These are phyloP conservation scores for Candida tibetensis DNA, from an alignment of 805 yeast species.

Conservation along the genomic window DNA sequence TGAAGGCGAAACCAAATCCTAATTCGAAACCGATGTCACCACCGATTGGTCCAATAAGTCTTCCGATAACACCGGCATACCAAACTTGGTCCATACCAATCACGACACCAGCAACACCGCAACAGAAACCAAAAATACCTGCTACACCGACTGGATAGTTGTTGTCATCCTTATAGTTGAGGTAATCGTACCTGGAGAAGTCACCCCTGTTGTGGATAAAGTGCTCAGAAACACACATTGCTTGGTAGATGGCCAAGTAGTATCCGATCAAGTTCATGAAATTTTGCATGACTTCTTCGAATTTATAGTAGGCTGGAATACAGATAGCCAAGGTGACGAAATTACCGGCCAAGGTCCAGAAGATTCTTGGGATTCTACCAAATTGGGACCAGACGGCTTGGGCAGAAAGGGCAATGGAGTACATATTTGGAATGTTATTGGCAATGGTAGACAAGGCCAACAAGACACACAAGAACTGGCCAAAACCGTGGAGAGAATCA, in stretches of 20 bases:
- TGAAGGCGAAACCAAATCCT: conserved; percentile 62
- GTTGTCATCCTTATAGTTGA: conserved; percentile 54
- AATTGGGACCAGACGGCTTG: conserved; percentile 81
- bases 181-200: conserved; percentile 58
- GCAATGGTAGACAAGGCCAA: conserved; percentile 85
- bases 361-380: conserved; percentile 71
- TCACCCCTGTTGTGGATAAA: conserved; percentile 69
- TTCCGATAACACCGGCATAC: conserved; percentile 72
- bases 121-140: conserved; percentile 72
- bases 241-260: conserved; percentile 82
- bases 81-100: conserved; percentile 86
- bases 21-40: conserved; percentile 89
- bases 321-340: conserved; percentile 78
- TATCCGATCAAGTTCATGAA: conserved; percentile 92
- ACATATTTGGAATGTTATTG: conserved; percentile 91
- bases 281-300: conserved; percentile 69
- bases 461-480: conserved; percentile 83
- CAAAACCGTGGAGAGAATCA: conserved; percentile 82
- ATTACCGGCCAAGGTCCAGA: conserved; percentile 80
- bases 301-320: conserved; percentile 81
- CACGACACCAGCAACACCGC: conserved; percentile 83
- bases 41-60: conserved; percentile 59
- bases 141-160: conserved; percentile 75
- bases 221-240: conserved; percentile 78
- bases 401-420: conserved; percentile 82